Percentiles rank a stretch among this genome's conserved stretches.
These are phyloP conservation scores for Fraxinus albicans DNA, from an alignment of 305 asterid species.

Conservation along the genomic window DNA sequence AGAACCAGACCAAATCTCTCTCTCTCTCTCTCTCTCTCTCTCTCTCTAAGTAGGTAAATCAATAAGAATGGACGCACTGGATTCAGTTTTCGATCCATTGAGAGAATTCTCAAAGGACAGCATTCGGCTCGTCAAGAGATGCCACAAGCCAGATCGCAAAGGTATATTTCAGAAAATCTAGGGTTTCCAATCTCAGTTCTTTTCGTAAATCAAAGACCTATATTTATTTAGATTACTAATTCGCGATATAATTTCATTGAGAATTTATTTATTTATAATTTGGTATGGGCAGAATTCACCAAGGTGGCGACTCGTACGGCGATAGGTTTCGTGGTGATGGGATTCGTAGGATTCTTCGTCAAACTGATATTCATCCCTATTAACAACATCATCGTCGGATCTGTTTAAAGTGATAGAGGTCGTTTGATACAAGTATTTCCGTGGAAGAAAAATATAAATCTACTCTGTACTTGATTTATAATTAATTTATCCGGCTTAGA, in stretches of 20 bases:
- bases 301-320: slow-evolving; percentile 39
- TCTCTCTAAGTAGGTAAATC: neutral
- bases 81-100: slow-evolving; percentile 41
- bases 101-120: slow-evolving; percentile 50
- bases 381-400: slow-evolving; percentile 35
- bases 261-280: neutral
- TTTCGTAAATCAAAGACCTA: neutral
- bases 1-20: neutral
- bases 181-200: neutral
- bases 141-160: slow-evolving; percentile 54
- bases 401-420: slow-evolving; percentile 10
- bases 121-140: slow-evolving; percentile 47
- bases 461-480: too few relatives aligned
- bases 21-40: neutral
- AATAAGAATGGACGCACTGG: slow-evolving; percentile 42
- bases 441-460: neutral
- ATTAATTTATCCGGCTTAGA: neutral
- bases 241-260: neutral
- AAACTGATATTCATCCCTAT: slow-evolving; percentile 38
- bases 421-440: neutral
- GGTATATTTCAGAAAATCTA: slow-evolving; percentile 17
- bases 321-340: slow-evolving; percentile 38
- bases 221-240: neutral
- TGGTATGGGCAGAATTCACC: slow-evolving; percentile 14
- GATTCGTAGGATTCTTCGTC: slow-evolving; percentile 30